Evolutionary conservation across 2,329 filamentous ascomycete species (phyloP).

Genomic region (Aureobasidium subglaciale): DNA sequence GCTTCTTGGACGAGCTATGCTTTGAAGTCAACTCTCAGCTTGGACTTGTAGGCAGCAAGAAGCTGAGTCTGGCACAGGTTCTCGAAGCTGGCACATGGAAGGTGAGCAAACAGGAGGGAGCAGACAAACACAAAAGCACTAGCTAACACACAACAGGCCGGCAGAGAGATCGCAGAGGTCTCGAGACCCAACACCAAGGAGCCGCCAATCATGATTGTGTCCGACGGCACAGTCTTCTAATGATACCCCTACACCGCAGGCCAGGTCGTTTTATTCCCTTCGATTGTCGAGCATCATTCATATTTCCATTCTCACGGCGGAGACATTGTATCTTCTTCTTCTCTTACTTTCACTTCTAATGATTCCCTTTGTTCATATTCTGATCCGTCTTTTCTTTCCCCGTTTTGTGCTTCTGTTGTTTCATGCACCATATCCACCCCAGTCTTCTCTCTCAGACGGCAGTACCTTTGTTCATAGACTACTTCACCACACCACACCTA

Average conservation of each 20-base stretch:
- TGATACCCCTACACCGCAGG: slow-evolving; percentile 30
- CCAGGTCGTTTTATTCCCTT: slow-evolving; percentile 9
- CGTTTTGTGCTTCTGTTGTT: not conserved
- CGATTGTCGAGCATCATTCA: slow-evolving; percentile 4
- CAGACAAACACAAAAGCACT: slow-evolving; percentile 15
- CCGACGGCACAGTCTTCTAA: slow-evolving; percentile 93
- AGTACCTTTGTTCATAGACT: slow-evolving; percentile 2
- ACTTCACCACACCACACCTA: not conserved
- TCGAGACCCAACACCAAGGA: slow-evolving; percentile 94
- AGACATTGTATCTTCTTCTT: slow-evolving; percentile 1
- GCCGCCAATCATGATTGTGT: slow-evolving; percentile 91
- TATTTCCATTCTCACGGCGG: slow-evolving; percentile 6
- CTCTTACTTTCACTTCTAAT: slow-evolving; percentile 11
- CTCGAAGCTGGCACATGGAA: slow-evolving; percentile 97
- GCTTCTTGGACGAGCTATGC: slow-evolving; percentile 64
- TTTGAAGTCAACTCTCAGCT: slow-evolving; percentile 62
- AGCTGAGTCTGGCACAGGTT: slow-evolving; percentile 75
- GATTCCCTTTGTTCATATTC: slow-evolving; percentile 1
- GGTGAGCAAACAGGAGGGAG: slow-evolving; percentile 46
- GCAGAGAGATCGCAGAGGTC: slow-evolving; percentile 91
- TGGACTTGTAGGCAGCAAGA: slow-evolving; percentile 60
- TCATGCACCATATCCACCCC: not conserved
- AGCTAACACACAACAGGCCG: slow-evolving; percentile 54
- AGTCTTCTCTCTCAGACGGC: not conserved
- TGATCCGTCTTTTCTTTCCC: not conserved